These are phyloP conservation scores for Boechera divaricarpa DNA, from an alignment of 345 rosid genomes.

Conservation along the genomic window DNA sequence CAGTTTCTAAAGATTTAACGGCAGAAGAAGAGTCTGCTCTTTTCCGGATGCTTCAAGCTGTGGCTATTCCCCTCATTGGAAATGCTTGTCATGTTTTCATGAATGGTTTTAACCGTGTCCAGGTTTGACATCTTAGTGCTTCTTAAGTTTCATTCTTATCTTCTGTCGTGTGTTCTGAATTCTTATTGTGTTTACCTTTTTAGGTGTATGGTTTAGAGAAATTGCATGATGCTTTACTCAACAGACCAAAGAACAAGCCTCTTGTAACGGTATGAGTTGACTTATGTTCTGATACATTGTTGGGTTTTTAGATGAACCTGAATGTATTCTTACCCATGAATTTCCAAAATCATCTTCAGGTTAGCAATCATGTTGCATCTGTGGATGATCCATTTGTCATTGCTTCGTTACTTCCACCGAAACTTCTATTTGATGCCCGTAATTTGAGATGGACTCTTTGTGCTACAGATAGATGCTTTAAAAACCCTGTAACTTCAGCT, in stretches of 20 bases:
- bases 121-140: conserved; percentile 52
- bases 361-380: conserved; percentile 97
- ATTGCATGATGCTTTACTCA: conserved; percentile 82
- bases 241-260: conserved; percentile 74
- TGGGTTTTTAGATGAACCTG: conserved; percentile 8
- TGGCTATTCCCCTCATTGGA: conserved; percentile 89
- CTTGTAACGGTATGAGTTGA: conserved; percentile 74
- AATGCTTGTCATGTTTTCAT: conserved; percentile 95
- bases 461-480: conserved; percentile 92
- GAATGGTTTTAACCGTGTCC: conserved; percentile 93
- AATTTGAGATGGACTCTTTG: conserved; percentile 96
- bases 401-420: conserved; percentile 88
- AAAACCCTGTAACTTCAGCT: conserved; percentile 83
- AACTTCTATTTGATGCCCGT: conserved; percentile 79
- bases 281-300: conserved; percentile 9
- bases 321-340: conserved; percentile 10
- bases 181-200: background rate
- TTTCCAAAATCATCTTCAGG: conserved; percentile 48
- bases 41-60: conserved; percentile 74
- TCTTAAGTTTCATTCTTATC: background rate
- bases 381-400: conserved; percentile 94
- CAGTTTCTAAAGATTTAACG: conserved; percentile 73
- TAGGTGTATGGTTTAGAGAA: conserved; percentile 96
- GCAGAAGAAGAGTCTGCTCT: conserved; percentile 76
- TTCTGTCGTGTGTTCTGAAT: background rate